Conservation (phyloP, 2,329 filamentous ascomycete genomes). For the Paraconiothyrium sp. region DNA sequence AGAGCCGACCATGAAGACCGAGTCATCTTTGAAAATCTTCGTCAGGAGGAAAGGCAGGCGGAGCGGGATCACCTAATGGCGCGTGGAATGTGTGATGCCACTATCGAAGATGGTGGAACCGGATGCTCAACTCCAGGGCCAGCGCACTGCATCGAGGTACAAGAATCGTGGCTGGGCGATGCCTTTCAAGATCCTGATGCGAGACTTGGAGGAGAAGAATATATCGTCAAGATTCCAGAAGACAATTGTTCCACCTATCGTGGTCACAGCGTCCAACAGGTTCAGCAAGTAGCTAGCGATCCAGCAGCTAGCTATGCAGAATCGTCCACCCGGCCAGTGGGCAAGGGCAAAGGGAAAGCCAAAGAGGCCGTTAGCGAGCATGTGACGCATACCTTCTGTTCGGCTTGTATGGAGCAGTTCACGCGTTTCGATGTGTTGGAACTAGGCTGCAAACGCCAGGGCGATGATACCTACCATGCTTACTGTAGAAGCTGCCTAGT, state of each 20-base stretch:
- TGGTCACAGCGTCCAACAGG: neutral
- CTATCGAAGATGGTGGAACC: neutral
- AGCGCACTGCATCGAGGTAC: neutral
- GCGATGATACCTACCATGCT: slow-evolving; percentile 20
- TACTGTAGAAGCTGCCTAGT: slow-evolving; percentile 33
- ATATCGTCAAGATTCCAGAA: neutral
- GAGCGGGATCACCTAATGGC: slow-evolving; percentile 23
- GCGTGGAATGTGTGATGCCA: slow-evolving; percentile 4
- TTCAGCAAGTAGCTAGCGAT: neutral
- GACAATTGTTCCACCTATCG: neutral
- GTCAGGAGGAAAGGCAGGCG: slow-evolving; percentile 26
- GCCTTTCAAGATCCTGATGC: neutral
- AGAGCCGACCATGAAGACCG: slow-evolving; percentile 14
- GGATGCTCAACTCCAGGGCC: neutral
- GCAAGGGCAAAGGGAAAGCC: slow-evolving; percentile 19
- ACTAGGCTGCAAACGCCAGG: slow-evolving; percentile 22
- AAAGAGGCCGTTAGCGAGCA: slow-evolving; percentile 12
- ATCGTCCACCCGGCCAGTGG: slow-evolving; percentile 5
- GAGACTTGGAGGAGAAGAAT: neutral
- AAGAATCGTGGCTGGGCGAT: neutral
- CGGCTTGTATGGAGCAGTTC: slow-evolving; percentile 22
- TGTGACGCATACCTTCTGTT: slow-evolving; percentile 21
- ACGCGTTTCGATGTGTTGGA: slow-evolving; percentile 25
- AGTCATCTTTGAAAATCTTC: slow-evolving; percentile 10
- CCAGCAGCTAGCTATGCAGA: slow-evolving; percentile 1